Evolutionary conservation across 169 alveolate species (phyloP).

Genomic region (Plasmodium knowlesi): DNA sequence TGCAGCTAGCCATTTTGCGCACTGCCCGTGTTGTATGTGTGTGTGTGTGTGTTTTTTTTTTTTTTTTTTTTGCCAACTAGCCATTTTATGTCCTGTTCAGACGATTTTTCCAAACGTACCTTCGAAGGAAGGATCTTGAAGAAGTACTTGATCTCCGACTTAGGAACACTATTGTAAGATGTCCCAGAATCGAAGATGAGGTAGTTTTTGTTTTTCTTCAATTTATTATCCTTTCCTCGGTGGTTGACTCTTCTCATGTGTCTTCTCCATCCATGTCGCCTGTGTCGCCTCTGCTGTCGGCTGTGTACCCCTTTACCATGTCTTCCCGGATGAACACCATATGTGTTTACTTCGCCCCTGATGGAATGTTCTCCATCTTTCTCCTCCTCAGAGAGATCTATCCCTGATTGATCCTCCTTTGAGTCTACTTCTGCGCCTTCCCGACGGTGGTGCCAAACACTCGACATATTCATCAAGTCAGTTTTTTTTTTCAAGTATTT

Average conservation of each 20-base stretch:
- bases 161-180: constrained; percentile 89
- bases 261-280: neutral
- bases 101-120: constrained; percentile 10
- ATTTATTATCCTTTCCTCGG: neutral
- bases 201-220: constrained; percentile 79
- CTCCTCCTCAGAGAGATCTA: neutral
- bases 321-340: neutral
- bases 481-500: constrained; percentile 11
- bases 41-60: neutral
- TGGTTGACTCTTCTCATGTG: neutral
- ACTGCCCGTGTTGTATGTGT: neutral
- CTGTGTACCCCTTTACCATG: neutral
- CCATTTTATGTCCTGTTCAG: neutral
- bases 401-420: neutral
- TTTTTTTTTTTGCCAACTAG: neutral
- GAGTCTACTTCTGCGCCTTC: neutral
- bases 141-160: constrained; percentile 80
- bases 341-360: neutral
- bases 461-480: neutral
- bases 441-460: neutral
- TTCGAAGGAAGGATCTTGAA: constrained; percentile 79
- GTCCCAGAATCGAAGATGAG: constrained; percentile 93
- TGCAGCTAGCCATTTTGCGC: neutral
- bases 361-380: neutral
- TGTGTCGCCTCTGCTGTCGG: neutral